A percentile compares a stretch with the other conserved stretches of the same genome.
Conservation (phyloP, 2,329 filamentous ascomycete species). For the Paecilomyces formosus region DNA sequence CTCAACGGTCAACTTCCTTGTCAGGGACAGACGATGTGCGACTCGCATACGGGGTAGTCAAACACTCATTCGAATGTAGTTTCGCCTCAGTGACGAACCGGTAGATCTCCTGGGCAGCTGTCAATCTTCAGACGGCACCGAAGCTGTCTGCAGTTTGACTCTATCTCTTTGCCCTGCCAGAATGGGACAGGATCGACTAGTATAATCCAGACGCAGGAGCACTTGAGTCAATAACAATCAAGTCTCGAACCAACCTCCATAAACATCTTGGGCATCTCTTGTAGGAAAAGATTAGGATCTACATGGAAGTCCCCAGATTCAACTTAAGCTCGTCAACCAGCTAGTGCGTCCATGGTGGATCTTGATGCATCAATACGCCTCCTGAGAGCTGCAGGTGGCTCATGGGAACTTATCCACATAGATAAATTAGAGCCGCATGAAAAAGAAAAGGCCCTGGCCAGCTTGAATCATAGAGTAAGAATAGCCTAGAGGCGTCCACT, state of each 20-base stretch:
- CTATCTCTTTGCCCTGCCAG: background rate
- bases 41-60: background rate
- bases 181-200: background rate
- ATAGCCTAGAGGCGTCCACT: background rate
- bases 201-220: background rate
- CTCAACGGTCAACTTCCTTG: background rate
- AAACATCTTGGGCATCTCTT: background rate
- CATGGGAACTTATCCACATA: background rate
- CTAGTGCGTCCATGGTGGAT: background rate
- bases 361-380: background rate
- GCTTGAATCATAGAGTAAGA: background rate
- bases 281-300: background rate
- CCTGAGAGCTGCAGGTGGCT: background rate
- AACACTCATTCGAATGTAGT: background rate
- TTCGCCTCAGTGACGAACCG: background rate
- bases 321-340: constrained; percentile 1
- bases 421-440: too few species aligned
- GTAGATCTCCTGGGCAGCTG: background rate
- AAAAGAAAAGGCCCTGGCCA: background rate
- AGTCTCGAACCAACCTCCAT: background rate
- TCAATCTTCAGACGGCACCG: background rate
- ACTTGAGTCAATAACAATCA: background rate
- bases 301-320: background rate
- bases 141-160: background rate
- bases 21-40: background rate